phyloP scores from a whole-genome alignment of 129 eudicot genomes.

The Tanacetum coccineum region DNA sequence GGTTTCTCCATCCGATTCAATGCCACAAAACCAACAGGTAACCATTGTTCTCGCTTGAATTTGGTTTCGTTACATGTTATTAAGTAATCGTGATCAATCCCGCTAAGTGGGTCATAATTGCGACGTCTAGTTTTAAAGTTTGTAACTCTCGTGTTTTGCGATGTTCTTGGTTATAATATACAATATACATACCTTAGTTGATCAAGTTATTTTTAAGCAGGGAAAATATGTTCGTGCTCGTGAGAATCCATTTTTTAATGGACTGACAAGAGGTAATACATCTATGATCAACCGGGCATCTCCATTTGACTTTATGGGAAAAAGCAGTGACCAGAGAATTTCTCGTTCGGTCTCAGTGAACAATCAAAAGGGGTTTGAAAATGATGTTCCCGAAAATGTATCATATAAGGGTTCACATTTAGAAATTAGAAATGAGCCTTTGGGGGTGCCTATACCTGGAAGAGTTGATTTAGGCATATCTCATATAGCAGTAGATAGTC shows the following conservation, averaged over 20 bases:
- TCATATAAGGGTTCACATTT: slow-evolving; percentile 33
- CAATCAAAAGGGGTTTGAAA: slow-evolving; percentile 26
- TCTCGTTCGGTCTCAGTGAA: slow-evolving; percentile 47
- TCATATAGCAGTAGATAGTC: no score
- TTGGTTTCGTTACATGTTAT: no score
- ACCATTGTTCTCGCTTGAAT: neutral
- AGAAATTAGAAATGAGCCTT: slow-evolving; percentile 40
- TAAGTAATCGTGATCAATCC: no score
- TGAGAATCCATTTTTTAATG: slow-evolving; percentile 62
- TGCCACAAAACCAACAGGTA: slow-evolving; percentile 29
- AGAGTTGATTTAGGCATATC: no score
- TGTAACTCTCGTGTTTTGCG: neutral
- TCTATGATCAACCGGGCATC: slow-evolving; percentile 30
- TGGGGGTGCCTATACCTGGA: slow-evolving; percentile 34
- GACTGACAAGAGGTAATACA: slow-evolving; percentile 57
- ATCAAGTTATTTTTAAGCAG: slow-evolving; percentile 24
- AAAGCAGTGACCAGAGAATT: slow-evolving; percentile 22
- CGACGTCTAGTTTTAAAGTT: neutral
- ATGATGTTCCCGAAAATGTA: slow-evolving; percentile 27
- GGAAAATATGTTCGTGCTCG: slow-evolving; percentile 53
- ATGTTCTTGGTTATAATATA: neutral
- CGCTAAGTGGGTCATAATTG: neutral
- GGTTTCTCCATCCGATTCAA: slow-evolving; percentile 28
- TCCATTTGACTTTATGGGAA: slow-evolving; percentile 31
- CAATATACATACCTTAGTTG: neutral